Conservation (phyloP, 805 yeast species). For the Kodamaea lidongshanica region DNA sequence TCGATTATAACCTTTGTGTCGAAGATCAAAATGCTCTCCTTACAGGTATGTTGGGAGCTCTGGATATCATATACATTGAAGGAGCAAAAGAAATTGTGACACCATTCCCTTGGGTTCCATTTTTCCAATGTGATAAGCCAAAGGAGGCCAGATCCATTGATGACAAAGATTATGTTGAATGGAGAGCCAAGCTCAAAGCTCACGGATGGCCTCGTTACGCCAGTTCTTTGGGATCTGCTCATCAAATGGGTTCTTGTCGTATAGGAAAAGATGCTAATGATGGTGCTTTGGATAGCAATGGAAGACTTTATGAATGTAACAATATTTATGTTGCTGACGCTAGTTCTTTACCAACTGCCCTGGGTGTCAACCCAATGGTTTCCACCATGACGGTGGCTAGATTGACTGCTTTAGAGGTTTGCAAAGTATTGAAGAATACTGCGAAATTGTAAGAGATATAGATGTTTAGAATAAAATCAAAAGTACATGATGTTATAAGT, state of each 20-base stretch:
- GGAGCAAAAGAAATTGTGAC: constrained; percentile 42
- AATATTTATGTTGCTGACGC: constrained; percentile 25
- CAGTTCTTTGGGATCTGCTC: too few species aligned
- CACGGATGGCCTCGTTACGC: too few species aligned
- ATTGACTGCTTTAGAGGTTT: constrained; percentile 16
- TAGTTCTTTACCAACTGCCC: constrained; percentile 25
- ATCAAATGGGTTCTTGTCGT: constrained; percentile 24
- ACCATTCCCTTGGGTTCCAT: constrained; percentile 29
- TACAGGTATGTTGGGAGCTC: constrained; percentile 31
- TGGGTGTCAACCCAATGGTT: constrained; percentile 26
- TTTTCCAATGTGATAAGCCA: constrained; percentile 31
- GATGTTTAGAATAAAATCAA: too few species aligned
- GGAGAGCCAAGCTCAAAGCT: too few species aligned
- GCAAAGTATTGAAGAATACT: constrained; percentile 16
- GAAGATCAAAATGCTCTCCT: constrained; percentile 38
- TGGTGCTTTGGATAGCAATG: constrained; percentile 22
- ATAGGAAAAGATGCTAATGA: constrained; percentile 22
- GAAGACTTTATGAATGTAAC: constrained; percentile 21
- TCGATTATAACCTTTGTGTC: constrained; percentile 37
- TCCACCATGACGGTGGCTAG: constrained; percentile 22
- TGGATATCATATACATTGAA: constrained; percentile 42
- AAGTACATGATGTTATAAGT: too few species aligned
- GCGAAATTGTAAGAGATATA: constrained; percentile 26
- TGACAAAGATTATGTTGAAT: constrained; percentile 39
- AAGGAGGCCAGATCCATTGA: constrained; percentile 31